Evolutionary conservation across 768 basidiomycete species (phyloP), one percentile per base, ranked within the genome.

Genomic region (Boletellus sp.): DNA sequence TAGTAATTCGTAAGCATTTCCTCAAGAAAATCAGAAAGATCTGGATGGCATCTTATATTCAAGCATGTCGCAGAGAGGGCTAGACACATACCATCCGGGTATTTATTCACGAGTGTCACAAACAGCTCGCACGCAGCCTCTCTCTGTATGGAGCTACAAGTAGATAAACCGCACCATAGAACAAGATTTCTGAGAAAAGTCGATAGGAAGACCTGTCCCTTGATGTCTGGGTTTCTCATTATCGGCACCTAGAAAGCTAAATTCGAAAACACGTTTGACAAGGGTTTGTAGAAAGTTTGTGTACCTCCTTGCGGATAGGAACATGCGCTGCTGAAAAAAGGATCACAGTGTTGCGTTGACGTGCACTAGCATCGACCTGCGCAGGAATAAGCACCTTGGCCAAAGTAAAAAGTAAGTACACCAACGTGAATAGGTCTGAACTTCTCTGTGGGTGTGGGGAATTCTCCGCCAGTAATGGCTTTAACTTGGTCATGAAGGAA

Each of bases 51-150:
- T 40, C 26, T 42, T 32, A 42, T 4, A 20, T 36, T 7, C 11
- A 42, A n/a, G 22, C n/a, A 40, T 48, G 32, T 43, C 6, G 7
- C 16, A 47, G 45, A 37, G 7, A 23, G 9, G 28, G 37, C 10
- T 20, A 3, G 17, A 23, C 4, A 19, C 38, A 56, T 42, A 92
- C 94, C 83, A 35, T 83, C 76, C 10, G 74, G 72, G 33, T 83
- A 79, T 66, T 93, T 91, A 65, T 97, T 96, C 23, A 93, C 68
- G n/a, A 89, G 69, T 0, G 84, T 78, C 1, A 85, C 76, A 16
- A 91, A 63, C 3, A 83, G 59, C 34, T 83, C 77, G 58, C 79
- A 73, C 2, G 76, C 78, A 23, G 82, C 76, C 26, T 77, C 74
- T 53, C 73, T 71, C 62, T 89, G 86, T 0, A 77, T 55, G 38